These are phyloP conservation scores for Starmera amethionina DNA, from an alignment of 805 yeast species.

Conservation along the genomic window DNA sequence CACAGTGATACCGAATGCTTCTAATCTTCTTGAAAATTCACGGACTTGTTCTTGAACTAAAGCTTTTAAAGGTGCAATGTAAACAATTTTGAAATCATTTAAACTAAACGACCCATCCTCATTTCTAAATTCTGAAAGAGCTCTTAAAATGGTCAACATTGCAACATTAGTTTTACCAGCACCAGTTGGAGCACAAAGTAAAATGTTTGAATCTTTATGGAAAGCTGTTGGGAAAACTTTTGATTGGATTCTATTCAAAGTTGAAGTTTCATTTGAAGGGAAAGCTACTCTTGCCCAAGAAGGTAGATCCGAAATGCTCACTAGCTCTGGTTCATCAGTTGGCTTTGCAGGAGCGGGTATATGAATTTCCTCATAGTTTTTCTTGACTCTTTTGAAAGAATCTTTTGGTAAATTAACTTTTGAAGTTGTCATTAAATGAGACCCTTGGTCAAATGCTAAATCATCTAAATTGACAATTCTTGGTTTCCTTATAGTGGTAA, in stretches of 20 bases:
- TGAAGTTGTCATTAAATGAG: slow-evolving; percentile 54
- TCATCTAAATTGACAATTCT: slow-evolving; percentile 52
- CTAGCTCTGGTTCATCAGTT: slow-evolving; percentile 29
- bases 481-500: slow-evolving; percentile 28
- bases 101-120: slow-evolving; percentile 40
- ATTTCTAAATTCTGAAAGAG: slow-evolving; percentile 44
- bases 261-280: slow-evolving; percentile 50
- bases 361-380: slow-evolving; percentile 77
- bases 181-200: slow-evolving; percentile 97
- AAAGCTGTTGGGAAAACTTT: slow-evolving; percentile 76
- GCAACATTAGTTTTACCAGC: slow-evolving; percentile 99
- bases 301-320: slow-evolving; percentile 58
- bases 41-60: slow-evolving; percentile 91
- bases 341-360: slow-evolving; percentile 76
- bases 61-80: slow-evolving; percentile 90
- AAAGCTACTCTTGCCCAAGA: slow-evolving; percentile 77
- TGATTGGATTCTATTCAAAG: slow-evolving; percentile 78
- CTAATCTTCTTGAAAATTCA: slow-evolving; percentile 66
- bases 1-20: slow-evolving; percentile 57
- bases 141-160: slow-evolving; percentile 62
- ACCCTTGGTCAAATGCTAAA: slow-evolving; percentile 61
- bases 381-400: slow-evolving; percentile 65
- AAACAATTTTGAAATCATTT: slow-evolving; percentile 64
- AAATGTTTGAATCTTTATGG: slow-evolving; percentile 53
- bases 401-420: slow-evolving; percentile 75